Percentiles rank a stretch among this genome's conserved stretches.
phyloP scores from a whole-genome alignment of 306 rosid species.

The Cucumis hystrix region DNA sequence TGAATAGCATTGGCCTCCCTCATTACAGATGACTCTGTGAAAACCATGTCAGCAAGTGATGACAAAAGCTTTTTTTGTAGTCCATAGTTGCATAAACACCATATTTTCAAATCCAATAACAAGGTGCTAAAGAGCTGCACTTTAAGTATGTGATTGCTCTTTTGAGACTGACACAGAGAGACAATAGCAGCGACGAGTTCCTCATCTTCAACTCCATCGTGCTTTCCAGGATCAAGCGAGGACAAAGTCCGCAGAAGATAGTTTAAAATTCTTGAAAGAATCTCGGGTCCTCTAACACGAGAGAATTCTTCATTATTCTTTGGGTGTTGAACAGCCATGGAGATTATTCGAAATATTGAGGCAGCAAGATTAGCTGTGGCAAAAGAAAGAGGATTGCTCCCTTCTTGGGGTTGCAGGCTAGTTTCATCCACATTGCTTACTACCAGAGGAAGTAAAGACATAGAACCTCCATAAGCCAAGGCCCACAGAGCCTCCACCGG shows the following conservation, averaged over 20 bases:
- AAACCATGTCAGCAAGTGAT: slow-evolving; percentile 98
- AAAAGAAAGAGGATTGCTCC: slow-evolving; percentile 41
- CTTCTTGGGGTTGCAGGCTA: slow-evolving; percentile 66
- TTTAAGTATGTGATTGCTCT: slow-evolving; percentile 59
- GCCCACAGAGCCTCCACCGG: slow-evolving; percentile 93
- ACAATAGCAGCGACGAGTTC: slow-evolving; percentile 89
- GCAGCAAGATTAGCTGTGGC: slow-evolving; percentile 79
- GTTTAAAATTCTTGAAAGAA: slow-evolving; percentile 82
- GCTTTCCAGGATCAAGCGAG: slow-evolving; percentile 49
- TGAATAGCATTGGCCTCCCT: slow-evolving; percentile 97
- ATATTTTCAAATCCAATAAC: slow-evolving; percentile 74
- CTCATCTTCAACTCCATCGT: slow-evolving; percentile 70
- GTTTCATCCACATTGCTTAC: slow-evolving; percentile 51
- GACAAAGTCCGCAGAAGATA: slow-evolving; percentile 74
- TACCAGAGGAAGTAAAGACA: slow-evolving; percentile 88
- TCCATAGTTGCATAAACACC: slow-evolving; percentile 96
- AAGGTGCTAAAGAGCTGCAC: slow-evolving; percentile 81
- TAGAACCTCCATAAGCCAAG: slow-evolving; percentile 85
- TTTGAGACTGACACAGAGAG: slow-evolving; percentile 77
- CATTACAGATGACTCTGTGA: slow-evolving; percentile 77
- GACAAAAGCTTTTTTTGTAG: slow-evolving; percentile 95
- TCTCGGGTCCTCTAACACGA: slow-evolving; percentile 85
- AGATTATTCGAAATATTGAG: slow-evolving; percentile 70
- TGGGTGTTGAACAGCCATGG: slow-evolving; percentile 60
- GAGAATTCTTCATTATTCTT: slow-evolving; percentile 77